These are phyloP conservation scores for Orbilia javanica DNA, from an alignment of 2,329 filamentous ascomycete genomes.

Conservation along the genomic window DNA sequence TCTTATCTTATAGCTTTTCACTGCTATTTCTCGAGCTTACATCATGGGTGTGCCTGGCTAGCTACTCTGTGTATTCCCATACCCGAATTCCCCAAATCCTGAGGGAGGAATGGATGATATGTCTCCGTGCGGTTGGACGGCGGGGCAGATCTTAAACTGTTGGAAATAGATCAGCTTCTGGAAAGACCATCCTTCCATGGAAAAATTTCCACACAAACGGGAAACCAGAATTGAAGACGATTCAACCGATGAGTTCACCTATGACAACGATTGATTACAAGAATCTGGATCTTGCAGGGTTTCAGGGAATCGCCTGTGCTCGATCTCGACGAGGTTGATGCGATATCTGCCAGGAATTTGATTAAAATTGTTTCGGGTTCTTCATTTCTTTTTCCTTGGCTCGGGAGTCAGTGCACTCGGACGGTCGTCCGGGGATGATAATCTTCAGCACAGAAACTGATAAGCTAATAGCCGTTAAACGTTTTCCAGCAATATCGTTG, in stretches of 20 bases:
- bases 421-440: neutral
- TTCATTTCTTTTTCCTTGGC: slow-evolving; percentile 19
- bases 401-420: slow-evolving; percentile 30
- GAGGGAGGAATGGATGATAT: slow-evolving; percentile 36
- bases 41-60: slow-evolving; percentile 17
- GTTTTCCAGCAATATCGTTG: slow-evolving; percentile 35
- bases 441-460: slow-evolving; percentile 29
- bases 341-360: slow-evolving; percentile 30
- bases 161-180: slow-evolving; percentile 47
- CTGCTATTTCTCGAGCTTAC: slow-evolving; percentile 34
- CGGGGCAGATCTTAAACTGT: slow-evolving; percentile 50
- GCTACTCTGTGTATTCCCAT: slow-evolving; percentile 33
- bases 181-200: slow-evolving; percentile 38
- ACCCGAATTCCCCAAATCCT: slow-evolving; percentile 18
- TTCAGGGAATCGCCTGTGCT: slow-evolving; percentile 48
- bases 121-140: slow-evolving; percentile 50
- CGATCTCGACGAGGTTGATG: slow-evolving; percentile 37
- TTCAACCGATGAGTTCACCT: slow-evolving; percentile 4
- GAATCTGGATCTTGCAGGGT: slow-evolving; percentile 55
- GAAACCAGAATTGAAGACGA: slow-evolving; percentile 2
- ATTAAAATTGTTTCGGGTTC: slow-evolving; percentile 39
- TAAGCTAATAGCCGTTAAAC: slow-evolving; percentile 56
- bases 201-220: slow-evolving; percentile 3
- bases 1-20: slow-evolving; percentile 1
- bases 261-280: slow-evolving; percentile 23